phyloP scores from a whole-genome alignment of 306 rosid species.

The Prunus dulcis region DNA sequence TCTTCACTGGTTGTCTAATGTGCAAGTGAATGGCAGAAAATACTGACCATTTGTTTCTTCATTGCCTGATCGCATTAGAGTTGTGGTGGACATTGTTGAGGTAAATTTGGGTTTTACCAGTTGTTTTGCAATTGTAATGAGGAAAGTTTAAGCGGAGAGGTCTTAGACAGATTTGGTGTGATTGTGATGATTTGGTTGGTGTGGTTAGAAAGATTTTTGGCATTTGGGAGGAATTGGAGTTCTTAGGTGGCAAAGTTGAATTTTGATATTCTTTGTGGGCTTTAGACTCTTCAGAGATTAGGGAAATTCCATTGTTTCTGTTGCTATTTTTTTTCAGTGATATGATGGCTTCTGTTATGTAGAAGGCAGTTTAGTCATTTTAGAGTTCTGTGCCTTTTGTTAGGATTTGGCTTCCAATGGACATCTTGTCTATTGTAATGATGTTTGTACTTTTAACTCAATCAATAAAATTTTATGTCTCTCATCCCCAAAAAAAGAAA shows the following conservation, averaged over 20 bases:
- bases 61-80: background rate
- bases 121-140: background rate
- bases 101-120: background rate
- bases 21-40: background rate
- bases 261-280: background rate
- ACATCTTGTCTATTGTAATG: background rate
- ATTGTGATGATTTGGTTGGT: background rate
- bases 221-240: background rate
- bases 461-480: background rate
- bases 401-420: background rate
- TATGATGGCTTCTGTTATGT: background rate
- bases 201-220: background rate
- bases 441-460: background rate
- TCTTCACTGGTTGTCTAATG: background rate
- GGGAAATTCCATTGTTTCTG: background rate
- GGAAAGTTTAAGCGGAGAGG: background rate
- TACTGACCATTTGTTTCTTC: background rate
- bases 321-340: background rate
- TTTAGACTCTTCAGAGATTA: background rate
- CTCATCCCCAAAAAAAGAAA: too few relatives aligned
- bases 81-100: background rate
- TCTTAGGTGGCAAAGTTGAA: background rate
- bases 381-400: background rate
- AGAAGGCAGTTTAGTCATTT: background rate
- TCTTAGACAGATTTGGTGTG: background rate